A percentile compares a stretch with the other conserved stretches of the same genome.
These are phyloP conservation scores for Trichosporon coremiiforme DNA, from an alignment of 1,284 basidiomycete genomes.

Conservation along the genomic window DNA sequence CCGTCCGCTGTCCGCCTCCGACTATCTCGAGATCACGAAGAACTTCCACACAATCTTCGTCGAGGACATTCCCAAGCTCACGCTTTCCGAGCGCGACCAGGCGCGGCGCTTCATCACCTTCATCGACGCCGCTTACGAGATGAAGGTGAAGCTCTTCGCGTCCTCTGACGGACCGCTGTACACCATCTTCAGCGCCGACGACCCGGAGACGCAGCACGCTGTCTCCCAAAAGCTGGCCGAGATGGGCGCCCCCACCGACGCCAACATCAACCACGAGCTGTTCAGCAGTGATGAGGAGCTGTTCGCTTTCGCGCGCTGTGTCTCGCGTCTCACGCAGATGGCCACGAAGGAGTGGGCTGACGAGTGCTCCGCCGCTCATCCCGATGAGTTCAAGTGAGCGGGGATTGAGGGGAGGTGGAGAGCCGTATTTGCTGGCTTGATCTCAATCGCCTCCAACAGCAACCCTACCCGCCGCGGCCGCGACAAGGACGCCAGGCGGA, in stretches of 20 bases:
- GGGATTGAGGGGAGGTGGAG: too few relatives aligned
- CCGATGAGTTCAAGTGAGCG: not conserved
- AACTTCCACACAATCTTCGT: constrained; percentile 87
- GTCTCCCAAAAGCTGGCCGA: constrained; percentile 18
- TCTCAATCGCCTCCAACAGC: too few relatives aligned
- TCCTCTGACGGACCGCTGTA: constrained; percentile 87
- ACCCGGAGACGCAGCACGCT: constrained; percentile 58
- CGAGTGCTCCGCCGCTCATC: constrained; percentile 30
- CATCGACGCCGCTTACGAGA: constrained; percentile 68
- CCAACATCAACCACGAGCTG: constrained; percentile 77
- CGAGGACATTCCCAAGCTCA: constrained; percentile 84
- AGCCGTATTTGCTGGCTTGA: too few relatives aligned
- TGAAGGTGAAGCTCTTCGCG: constrained; percentile 82
- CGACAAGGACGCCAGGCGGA: too few relatives aligned
- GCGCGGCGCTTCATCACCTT: constrained; percentile 96
- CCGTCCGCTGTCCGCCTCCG: constrained; percentile 84
- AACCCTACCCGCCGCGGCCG: too few relatives aligned
- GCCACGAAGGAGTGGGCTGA: constrained; percentile 49
- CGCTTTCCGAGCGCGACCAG: constrained; percentile 81
- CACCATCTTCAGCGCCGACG: constrained; percentile 79
- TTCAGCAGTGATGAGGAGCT: constrained; percentile 92
- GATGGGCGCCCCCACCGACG: constrained; percentile 73
- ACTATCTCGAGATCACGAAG: constrained; percentile 92
- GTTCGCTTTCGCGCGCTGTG: constrained; percentile 91
- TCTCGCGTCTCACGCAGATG: constrained; percentile 88